Evolutionary conservation across 1,139 yeast species (phyloP), one percentile per base, ranked within the genome.

Genomic region (Neolecta irregularis): DNA sequence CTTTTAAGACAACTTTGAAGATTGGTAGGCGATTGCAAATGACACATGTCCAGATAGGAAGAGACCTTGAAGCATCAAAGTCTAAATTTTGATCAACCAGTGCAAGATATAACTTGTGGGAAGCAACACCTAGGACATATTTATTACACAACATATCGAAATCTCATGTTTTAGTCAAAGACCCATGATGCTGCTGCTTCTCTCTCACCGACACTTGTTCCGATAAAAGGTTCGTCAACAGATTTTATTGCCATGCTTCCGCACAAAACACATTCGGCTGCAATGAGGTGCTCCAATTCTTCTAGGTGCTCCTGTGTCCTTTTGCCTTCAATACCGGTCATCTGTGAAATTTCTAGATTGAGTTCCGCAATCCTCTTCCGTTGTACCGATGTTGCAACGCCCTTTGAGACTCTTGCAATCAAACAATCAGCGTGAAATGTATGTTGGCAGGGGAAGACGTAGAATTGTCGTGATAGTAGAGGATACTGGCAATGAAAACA

Each of bases 341-440:
- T 19, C 15, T 19, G 30, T 12, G 19, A 21, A 16, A 13, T 25
- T 25, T 5, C 17, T 22, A 7, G 37, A 28, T 20, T 38, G 41
- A 74, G 58, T 35, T 63, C 66, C 33, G 69, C 67, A 36, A 77
- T 66, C 26, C 70, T 61, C 49, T 71, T 72, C 48, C 74, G 74
- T 41, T 75, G 64, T 33, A 71, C 65, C 50, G 74, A 76, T 48
- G 81, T 81, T 24, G 74, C 72, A n/a, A n/a, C n/a, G 7, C 77
- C 72, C 37, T 65, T 62, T 37, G 75, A 53, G 28, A 76, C 67
- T 25, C 59, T 59, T 39, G 71, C 67, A 4, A 78, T 67, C 19
- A 83, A 56, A 56, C 98, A 91, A 49, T 83, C 94, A 39, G 75
- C 74, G 52, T 91, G 98, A 58, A 79, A 78, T 5, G 80, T 72